Evolutionary conservation across 192 early-diverging fungal genomes (phyloP).

Genomic region (Podila minutissima): DNA sequence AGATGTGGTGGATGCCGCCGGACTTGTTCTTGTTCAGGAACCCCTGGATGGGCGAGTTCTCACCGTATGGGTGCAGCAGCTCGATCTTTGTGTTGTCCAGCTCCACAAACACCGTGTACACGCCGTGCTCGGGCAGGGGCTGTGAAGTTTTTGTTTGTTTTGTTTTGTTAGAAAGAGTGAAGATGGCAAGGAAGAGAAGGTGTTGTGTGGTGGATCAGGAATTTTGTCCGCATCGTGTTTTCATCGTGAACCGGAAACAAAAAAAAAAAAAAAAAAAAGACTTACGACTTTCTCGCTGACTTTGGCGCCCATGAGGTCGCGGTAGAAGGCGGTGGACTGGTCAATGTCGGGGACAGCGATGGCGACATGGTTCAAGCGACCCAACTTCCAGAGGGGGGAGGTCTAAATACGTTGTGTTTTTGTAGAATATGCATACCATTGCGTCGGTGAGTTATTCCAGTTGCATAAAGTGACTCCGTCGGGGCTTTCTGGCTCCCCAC

Average conservation of each 20-base stretch:
- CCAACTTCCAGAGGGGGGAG: constrained; percentile 71
- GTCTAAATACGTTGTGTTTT: constrained; percentile 8
- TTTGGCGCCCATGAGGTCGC: constrained; percentile 72
- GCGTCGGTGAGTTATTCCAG: not conserved
- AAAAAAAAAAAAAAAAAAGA: not conserved
- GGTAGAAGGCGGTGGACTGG: constrained; percentile 75
- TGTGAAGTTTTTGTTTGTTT: constrained; percentile 13
- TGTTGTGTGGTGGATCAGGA: not conserved
- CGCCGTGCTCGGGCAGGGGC: constrained; percentile 84
- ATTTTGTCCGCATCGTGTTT: not conserved
- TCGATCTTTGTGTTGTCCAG: constrained; percentile 91
- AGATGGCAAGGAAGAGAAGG: too few relatives aligned
- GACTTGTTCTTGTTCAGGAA: constrained; percentile 83
- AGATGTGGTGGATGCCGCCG: constrained; percentile 88
- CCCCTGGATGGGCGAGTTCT: constrained; percentile 78
- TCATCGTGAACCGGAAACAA: constrained; percentile 1
- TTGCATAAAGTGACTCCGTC: not conserved
- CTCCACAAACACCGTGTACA: constrained; percentile 87
- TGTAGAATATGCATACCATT: too few relatives aligned
- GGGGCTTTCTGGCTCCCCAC: not conserved
- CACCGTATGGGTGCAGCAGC: constrained; percentile 78
- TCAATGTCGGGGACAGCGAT: constrained; percentile 83
- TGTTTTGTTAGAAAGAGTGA: not conserved
- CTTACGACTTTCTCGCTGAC: constrained; percentile 74
- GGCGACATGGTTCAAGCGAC: constrained; percentile 83